Conservation (phyloP, 352 stramenopile species). For the Pilasporangium apinafurcum region DNA sequence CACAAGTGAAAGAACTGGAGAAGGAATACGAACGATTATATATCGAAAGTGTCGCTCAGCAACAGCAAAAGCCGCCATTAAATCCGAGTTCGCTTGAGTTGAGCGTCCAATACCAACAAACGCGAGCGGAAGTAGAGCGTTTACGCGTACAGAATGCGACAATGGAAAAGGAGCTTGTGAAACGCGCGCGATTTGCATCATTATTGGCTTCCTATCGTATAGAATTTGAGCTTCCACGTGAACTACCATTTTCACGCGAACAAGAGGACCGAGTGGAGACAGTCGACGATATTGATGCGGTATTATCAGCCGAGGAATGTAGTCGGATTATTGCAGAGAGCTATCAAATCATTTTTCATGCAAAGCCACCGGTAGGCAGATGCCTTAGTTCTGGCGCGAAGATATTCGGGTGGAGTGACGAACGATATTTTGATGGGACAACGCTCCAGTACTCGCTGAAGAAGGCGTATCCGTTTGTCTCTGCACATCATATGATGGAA, state of each 20-base stretch:
- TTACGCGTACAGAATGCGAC: constrained; percentile 24
- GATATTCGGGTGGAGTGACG: constrained; percentile 41
- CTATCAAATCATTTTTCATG: constrained; percentile 40
- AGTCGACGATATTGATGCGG: constrained; percentile 11
- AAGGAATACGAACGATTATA: constrained; percentile 6
- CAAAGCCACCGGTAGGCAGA: constrained; percentile 17
- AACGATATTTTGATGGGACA: constrained; percentile 41
- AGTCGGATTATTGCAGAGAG: constrained; percentile 42
- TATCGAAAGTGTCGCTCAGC: neutral
- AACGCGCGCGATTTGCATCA: constrained; percentile 32
- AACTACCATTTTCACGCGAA: constrained; percentile 1
- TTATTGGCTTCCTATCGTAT: constrained; percentile 25
- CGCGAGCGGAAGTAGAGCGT: constrained; percentile 19
- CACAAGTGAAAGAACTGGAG: constrained; percentile 5
- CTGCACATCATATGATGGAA: constrained; percentile 26
- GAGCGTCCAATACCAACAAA: constrained; percentile 13
- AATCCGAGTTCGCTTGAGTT: neutral
- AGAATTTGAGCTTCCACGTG: constrained; percentile 15
- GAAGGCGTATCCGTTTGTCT: constrained; percentile 19
- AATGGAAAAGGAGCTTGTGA: constrained; percentile 24
- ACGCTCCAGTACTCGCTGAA: constrained; percentile 40
- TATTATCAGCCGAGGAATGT: constrained; percentile 9
- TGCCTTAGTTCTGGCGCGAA: constrained; percentile 33
- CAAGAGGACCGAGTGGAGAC: constrained; percentile 1
- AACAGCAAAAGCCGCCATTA: neutral